Percentiles rank a stretch among this genome's conserved stretches.
phyloP scores from a whole-genome alignment of 2,329 filamentous ascomycete genomes.

The Monosporascus sp. region DNA sequence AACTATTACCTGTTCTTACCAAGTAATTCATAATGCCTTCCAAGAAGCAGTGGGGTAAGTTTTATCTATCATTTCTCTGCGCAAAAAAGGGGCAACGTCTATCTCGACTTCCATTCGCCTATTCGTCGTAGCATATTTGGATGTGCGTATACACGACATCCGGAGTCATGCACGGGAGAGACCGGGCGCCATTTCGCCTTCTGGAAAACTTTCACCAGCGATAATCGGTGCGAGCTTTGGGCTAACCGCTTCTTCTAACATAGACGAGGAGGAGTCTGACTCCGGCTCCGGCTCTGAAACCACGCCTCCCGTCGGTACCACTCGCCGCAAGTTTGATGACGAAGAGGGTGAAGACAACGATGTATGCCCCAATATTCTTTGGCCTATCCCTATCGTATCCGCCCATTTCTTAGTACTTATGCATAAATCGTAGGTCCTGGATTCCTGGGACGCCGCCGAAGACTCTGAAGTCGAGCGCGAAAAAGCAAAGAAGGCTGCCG shows the following conservation, averaged over 20 bases:
- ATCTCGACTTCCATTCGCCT: neutral
- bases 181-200: neutral
- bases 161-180: neutral
- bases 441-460: constrained; percentile 95
- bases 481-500: constrained; percentile 82
- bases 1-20: constrained; percentile 6
- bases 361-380: constrained; percentile 40
- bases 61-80: constrained; percentile 9
- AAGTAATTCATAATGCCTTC: constrained; percentile 28
- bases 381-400: neutral
- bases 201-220: too few relatives aligned
- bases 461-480: constrained; percentile 96
- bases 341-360: constrained; percentile 80
- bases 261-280: constrained; percentile 33
- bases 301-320: constrained; percentile 34
- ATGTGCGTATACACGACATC: neutral
- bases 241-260: constrained; percentile 18
- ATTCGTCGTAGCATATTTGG: neutral
- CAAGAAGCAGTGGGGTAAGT: constrained; percentile 37
- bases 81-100: constrained; percentile 6
- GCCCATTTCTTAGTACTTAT: constrained; percentile 6
- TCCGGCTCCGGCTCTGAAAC: constrained; percentile 30
- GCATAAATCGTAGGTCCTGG: constrained; percentile 62
- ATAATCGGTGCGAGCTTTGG: constrained; percentile 6
- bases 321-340: constrained; percentile 75